Evolutionary conservation across 2,329 filamentous ascomycete genomes (phyloP).

Genomic region (Aspergillus hiratsukae): DNA sequence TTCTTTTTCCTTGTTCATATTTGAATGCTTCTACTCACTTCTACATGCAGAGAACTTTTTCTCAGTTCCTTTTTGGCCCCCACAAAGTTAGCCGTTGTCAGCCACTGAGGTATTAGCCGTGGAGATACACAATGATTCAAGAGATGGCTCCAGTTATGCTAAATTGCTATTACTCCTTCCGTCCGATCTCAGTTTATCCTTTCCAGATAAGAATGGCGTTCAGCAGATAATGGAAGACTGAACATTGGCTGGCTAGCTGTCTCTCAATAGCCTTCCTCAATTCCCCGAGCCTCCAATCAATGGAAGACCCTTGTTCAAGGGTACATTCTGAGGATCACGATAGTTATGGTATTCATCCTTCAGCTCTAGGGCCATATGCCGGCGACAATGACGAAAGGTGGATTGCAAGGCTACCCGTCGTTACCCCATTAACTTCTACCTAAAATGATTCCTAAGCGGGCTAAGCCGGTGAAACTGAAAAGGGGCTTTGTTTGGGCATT

Average conservation of each 20-base stretch:
- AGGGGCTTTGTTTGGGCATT: background rate
- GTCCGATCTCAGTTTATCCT: background rate
- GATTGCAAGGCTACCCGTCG: background rate
- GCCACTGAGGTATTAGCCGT: constrained; percentile 5
- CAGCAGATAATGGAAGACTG: background rate
- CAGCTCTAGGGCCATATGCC: background rate
- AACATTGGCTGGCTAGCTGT: background rate
- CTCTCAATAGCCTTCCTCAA: background rate
- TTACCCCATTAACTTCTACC: background rate
- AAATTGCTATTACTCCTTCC: too few species aligned
- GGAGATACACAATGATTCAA: background rate
- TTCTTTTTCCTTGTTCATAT: background rate
- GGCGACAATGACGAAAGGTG: background rate
- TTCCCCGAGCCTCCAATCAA: background rate
- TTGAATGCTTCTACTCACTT: background rate
- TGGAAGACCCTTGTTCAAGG: background rate
- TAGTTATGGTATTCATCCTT: background rate
- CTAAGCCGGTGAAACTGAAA: background rate
- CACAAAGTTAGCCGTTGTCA: constrained; percentile 12
- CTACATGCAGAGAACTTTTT: background rate
- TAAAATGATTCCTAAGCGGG: too few species aligned
- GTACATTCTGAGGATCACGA: background rate
- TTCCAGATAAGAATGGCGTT: background rate
- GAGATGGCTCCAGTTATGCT: background rate
- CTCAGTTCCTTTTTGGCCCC: constrained; percentile 11